Percentiles rank a stretch among this genome's conserved stretches.
Evolutionary conservation across 225 moss, liverwort and hornwort species (phyloP).

Genomic region (Sphagnum contortum): DNA sequence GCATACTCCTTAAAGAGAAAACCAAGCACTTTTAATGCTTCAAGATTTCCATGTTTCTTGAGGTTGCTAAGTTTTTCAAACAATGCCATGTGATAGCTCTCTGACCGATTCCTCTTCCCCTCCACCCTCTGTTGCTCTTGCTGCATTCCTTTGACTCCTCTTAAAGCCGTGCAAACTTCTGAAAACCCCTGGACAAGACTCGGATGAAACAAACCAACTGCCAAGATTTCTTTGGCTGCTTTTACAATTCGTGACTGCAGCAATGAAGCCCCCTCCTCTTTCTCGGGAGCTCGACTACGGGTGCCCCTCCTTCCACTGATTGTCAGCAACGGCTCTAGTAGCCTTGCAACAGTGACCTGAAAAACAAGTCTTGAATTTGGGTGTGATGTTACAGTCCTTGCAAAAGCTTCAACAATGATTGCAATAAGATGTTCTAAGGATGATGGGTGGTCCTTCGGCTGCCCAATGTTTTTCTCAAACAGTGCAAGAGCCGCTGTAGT

Average conservation of each 20-base stretch:
- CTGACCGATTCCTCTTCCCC: constrained; percentile 24
- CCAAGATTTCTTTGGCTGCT: constrained; percentile 55
- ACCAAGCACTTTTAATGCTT: constrained; percentile 44
- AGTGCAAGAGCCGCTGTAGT: constrained; percentile 39
- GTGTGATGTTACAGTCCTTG: constrained; percentile 53
- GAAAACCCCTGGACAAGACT: constrained; percentile 70
- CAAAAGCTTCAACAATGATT: constrained; percentile 60
- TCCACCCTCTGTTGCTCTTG: constrained; percentile 5
- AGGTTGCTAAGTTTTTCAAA: constrained; percentile 68
- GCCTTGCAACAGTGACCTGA: constrained; percentile 46
- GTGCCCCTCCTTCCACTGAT: constrained; percentile 26
- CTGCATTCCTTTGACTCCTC: constrained; percentile 10
- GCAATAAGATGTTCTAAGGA: constrained; percentile 18
- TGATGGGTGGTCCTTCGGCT: neutral
- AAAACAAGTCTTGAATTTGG: constrained; percentile 77
- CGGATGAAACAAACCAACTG: constrained; percentile 71
- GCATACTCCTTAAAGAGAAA: constrained; percentile 57
- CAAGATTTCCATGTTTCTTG: constrained; percentile 19
- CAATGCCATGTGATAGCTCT: constrained; percentile 61
- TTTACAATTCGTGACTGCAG: constrained; percentile 25
- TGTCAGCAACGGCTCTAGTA: constrained; percentile 57
- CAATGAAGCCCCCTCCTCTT: constrained; percentile 1
- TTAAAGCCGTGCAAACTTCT: constrained; percentile 56
- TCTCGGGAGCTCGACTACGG: constrained; percentile 1
- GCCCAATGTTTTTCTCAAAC: constrained; percentile 18